Percentiles rank a stretch among this genome's conserved stretches.
Evolutionary conservation across 2,329 filamentous ascomycete genomes (phyloP).

Genomic region (Ambrosiella cleistominuta): DNA sequence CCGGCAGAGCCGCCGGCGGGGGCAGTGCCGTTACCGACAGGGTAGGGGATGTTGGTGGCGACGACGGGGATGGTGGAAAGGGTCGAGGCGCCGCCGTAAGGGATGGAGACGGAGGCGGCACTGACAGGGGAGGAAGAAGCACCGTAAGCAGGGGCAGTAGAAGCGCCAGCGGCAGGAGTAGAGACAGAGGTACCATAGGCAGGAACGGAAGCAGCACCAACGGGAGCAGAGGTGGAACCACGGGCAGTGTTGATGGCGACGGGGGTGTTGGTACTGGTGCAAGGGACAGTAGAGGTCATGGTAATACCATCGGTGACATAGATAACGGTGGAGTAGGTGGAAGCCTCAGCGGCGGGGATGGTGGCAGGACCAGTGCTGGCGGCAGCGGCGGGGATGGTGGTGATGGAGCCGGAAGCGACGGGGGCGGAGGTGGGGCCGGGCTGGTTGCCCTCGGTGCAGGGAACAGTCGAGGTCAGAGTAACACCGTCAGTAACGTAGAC

Average conservation of each 20-base stretch:
- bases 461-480: background rate
- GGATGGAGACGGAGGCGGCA: background rate
- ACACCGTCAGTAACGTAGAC: slow-evolving; percentile 1
- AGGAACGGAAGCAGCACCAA: background rate
- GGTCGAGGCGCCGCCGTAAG: background rate
- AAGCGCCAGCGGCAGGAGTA: background rate
- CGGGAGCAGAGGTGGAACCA: background rate
- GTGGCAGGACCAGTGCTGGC: background rate
- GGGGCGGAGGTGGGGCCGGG: background rate
- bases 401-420: background rate
- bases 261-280: background rate
- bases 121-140: background rate
- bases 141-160: background rate
- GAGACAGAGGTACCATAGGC: background rate
- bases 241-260: background rate
- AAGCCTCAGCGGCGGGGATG: background rate
- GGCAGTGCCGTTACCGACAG: background rate
- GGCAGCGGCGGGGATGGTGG: background rate
- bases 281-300: slow-evolving; percentile 1
- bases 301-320: slow-evolving; percentile 4
- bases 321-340: background rate
- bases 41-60: slow-evolving; percentile 1
- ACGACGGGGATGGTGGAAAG: background rate
- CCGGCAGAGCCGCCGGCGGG: background rate
- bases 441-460: slow-evolving; percentile 1